A percentile compares a stretch with the other conserved stretches of the same genome.
These are phyloP conservation scores for Massarina eburnea DNA, from an alignment of 2,329 filamentous ascomycete genomes.

Conservation along the genomic window DNA sequence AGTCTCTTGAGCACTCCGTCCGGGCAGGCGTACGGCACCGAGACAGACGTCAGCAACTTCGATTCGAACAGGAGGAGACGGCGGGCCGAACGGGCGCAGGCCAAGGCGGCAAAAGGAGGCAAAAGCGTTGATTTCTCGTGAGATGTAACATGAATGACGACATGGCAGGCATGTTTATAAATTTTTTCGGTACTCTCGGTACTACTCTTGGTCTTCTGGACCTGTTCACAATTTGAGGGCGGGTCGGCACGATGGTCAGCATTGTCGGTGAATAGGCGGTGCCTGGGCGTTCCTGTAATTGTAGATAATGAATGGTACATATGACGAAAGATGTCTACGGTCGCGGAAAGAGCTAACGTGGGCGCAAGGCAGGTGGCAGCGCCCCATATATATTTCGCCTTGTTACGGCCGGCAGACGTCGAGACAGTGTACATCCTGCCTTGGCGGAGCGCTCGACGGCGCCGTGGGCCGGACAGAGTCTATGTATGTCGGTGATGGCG, in stretches of 20 bases:
- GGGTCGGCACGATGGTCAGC: too few relatives aligned
- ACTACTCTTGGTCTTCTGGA: background rate
- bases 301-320: background rate
- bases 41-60: slow-evolving; percentile 43
- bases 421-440: background rate
- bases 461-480: background rate
- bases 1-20: slow-evolving; percentile 41
- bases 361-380: background rate
- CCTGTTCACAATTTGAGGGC: background rate
- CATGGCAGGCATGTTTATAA: slow-evolving; percentile 3
- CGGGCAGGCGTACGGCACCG: slow-evolving; percentile 39
- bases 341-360: background rate
- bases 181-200: slow-evolving; percentile 3
- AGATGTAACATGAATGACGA: slow-evolving; percentile 8
- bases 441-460: background rate
- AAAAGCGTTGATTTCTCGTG: slow-evolving; percentile 45
- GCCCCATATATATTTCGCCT: background rate
- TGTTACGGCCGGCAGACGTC: background rate
- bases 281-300: background rate
- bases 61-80: slow-evolving; percentile 43
- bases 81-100: slow-evolving; percentile 43
- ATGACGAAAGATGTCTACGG: background rate
- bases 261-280: background rate
- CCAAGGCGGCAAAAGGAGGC: slow-evolving; percentile 40
- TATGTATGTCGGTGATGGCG: too few relatives aligned